Evolutionary conservation across 352 stramenopile species (phyloP).

Genomic region (Phytophthora idaei): DNA sequence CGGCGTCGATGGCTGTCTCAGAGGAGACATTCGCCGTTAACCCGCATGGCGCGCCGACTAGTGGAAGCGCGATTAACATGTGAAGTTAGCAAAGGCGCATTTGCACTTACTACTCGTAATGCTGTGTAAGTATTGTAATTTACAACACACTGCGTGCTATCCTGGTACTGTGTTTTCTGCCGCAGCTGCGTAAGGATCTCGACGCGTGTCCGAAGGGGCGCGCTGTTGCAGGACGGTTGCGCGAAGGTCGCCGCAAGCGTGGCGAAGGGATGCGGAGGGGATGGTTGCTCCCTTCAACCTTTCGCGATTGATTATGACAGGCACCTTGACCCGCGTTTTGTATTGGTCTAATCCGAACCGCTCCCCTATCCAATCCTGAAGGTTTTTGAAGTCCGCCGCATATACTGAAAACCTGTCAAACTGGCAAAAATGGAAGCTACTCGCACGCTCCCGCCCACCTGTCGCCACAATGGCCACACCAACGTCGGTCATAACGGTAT

Average conservation of each 20-base stretch:
- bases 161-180: neutral
- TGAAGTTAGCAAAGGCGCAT: neutral
- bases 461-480: constrained; percentile 28
- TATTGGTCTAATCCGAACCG: constrained; percentile 19
- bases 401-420: constrained; percentile 32
- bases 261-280: constrained; percentile 37
- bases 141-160: no score
- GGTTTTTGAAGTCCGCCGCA: constrained; percentile 38
- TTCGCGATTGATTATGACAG: constrained; percentile 25
- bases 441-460: constrained; percentile 15
- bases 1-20: constrained; percentile 7
- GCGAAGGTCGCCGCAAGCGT: constrained; percentile 37
- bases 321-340: constrained; percentile 7
- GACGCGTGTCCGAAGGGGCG: constrained; percentile 25
- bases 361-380: constrained; percentile 9
- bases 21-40: constrained; percentile 3
- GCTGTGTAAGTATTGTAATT: no score
- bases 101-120: neutral
- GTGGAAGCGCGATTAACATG: neutral
- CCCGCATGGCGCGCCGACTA: constrained; percentile 5
- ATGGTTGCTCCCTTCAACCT: constrained; percentile 15
- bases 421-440: constrained; percentile 38
- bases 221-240: constrained; percentile 29
- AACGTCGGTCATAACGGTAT: constrained; percentile 32
- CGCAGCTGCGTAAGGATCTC: constrained; percentile 43